A percentile compares a stretch with the other conserved stretches of the same genome.
phyloP scores from a whole-genome alignment of 1,139 yeast species.

The Yamadazyma jaroonii region DNA sequence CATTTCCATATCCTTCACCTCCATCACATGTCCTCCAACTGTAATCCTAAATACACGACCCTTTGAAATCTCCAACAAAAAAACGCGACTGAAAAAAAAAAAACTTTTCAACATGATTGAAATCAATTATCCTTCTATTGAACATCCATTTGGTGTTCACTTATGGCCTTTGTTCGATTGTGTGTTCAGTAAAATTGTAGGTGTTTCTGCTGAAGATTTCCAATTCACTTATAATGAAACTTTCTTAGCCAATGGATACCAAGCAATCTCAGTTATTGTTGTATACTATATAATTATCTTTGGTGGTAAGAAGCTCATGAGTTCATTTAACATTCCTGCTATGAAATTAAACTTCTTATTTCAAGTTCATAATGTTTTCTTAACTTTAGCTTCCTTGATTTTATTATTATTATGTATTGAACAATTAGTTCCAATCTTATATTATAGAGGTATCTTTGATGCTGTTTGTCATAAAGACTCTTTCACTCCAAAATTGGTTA shows the following conservation, averaged over 20 bases:
- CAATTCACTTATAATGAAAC: constrained; percentile 66
- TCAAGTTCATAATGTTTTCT: constrained; percentile 71
- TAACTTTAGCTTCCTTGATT: constrained; percentile 67
- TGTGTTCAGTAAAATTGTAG: constrained; percentile 48
- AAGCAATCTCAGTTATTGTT: constrained; percentile 61
- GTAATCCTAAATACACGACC: too few relatives aligned
- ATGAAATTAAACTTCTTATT: constrained; percentile 61
- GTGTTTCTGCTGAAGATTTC: constrained; percentile 73
- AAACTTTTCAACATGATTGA: constrained; percentile 4
- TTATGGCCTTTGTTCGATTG: constrained; percentile 85
- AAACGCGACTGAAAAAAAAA: constrained; percentile 4
- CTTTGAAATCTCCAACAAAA: background rate
- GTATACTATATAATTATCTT: constrained; percentile 78
- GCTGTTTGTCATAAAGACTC: constrained; percentile 80
- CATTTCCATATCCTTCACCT: too few relatives aligned
- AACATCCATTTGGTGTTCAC: constrained; percentile 85
- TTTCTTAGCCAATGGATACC: constrained; percentile 64
- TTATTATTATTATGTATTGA: constrained; percentile 72
- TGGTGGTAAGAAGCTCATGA: constrained; percentile 62
- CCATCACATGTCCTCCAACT: too few relatives aligned
- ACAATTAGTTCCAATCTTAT: constrained; percentile 81
- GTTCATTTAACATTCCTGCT: constrained; percentile 54
- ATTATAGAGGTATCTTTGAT: constrained; percentile 74
- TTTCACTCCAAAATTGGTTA: constrained; percentile 83
- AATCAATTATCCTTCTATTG: constrained; percentile 52